phyloP scores from a whole-genome alignment of 139 green algal genomes.

The Chlamydomonas schloesseri region DNA sequence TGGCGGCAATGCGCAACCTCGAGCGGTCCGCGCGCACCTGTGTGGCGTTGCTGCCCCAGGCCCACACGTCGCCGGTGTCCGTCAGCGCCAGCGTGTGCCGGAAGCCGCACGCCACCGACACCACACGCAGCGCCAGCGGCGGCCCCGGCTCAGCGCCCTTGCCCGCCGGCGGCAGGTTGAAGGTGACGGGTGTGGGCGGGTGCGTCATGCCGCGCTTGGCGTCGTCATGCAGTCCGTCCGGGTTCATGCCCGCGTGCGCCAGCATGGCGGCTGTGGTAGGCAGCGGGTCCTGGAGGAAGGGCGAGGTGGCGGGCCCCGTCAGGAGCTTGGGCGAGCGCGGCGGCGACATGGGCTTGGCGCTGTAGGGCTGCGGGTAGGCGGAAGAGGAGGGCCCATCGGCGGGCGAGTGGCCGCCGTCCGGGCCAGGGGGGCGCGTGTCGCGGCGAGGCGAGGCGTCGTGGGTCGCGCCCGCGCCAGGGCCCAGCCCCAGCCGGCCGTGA shows the following conservation, averaged over 20 bases:
- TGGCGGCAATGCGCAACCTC: no score
- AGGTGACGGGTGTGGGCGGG: constrained; percentile 15
- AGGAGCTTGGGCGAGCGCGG: not conserved
- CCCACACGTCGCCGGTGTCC: constrained; percentile 63
- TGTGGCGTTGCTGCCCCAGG: constrained; percentile 69
- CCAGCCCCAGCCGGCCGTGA: constrained; percentile 33
- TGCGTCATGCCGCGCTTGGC: constrained; percentile 9
- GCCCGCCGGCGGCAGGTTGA: not conserved
- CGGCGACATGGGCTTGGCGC: not conserved
- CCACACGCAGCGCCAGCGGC: not conserved
- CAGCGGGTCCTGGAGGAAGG: not conserved
- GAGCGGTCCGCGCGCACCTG: not conserved
- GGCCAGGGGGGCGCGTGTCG: no score
- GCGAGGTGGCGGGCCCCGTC: no score
- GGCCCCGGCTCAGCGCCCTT: no score
- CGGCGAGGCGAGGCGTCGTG: not conserved
- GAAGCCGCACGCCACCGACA: constrained; percentile 47
- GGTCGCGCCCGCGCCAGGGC: not conserved
- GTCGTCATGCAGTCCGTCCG: constrained; percentile 20
- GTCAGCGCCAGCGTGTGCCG: constrained; percentile 68
- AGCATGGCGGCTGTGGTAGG: constrained; percentile 35
- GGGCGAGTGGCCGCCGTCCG: no score
- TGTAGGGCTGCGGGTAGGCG: not conserved
- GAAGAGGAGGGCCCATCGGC: no score
- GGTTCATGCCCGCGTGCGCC: constrained; percentile 3